Evolutionary conservation across 140 eudicot species (phyloP).

Genomic region (Anethum foeniculum): DNA sequence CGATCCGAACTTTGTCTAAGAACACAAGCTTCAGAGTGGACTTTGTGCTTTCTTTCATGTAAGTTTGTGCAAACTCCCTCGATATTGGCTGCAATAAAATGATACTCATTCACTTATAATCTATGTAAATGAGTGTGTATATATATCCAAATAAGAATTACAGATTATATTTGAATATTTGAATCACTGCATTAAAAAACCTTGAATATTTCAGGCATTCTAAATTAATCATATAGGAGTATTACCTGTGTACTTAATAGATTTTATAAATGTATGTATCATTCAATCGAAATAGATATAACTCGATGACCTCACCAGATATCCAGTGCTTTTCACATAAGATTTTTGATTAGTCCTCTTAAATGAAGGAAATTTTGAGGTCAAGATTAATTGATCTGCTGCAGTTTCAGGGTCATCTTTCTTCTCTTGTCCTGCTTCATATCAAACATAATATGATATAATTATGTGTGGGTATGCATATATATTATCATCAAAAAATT

Average conservation of each 20-base stretch:
- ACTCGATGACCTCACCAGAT: background rate
- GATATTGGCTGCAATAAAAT: background rate
- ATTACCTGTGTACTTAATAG: background rate
- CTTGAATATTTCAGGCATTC: background rate
- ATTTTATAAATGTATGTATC: background rate
- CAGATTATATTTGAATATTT: background rate
- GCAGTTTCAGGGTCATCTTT: background rate
- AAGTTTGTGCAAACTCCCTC: background rate
- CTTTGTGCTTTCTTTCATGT: background rate
- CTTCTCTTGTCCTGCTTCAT: background rate
- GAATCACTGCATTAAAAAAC: conserved; percentile 1
- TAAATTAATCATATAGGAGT: background rate
- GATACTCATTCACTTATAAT: background rate
- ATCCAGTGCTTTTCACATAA: background rate
- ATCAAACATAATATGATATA: background rate
- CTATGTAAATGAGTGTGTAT: too few relatives aligned
- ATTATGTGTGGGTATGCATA: background rate
- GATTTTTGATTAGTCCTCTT: background rate
- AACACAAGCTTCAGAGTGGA: background rate
- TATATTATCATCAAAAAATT: background rate
- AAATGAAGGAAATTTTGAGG: background rate
- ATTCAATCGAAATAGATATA: background rate
- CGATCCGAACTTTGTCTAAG: background rate
- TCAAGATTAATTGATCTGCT: conserved; percentile 4
- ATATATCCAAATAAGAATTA: background rate